A percentile compares a stretch with the other conserved stretches of the same genome.
Conservation (phyloP, 2,329 filamentous ascomycete species). For the Biscogniauxia sp. region DNA sequence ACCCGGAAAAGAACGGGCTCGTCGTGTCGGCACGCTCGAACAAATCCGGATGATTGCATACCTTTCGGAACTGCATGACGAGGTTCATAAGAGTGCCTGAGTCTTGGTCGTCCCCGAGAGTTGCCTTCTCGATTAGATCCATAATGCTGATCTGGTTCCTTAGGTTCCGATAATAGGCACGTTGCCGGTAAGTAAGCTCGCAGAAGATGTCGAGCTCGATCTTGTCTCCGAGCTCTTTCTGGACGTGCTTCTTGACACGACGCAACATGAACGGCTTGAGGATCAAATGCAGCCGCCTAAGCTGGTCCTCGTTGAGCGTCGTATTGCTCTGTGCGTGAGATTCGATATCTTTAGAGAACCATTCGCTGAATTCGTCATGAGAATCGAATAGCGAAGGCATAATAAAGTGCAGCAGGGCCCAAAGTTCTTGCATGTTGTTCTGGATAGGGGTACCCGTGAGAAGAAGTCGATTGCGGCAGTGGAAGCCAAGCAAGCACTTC, state of each 20-base stretch:
- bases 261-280: constrained; percentile 99
- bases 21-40: constrained; percentile 93
- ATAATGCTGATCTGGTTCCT: constrained; percentile 98
- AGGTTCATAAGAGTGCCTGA: constrained; percentile 97
- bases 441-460: constrained; percentile 97
- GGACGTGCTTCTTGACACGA: constrained; percentile 99
- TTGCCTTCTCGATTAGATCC: constrained; percentile 96
- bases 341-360: constrained; percentile 95
- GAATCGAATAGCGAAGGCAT: constrained; percentile 99
- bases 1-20: constrained; percentile 78
- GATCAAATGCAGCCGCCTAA: constrained; percentile 97
- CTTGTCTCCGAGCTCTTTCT: constrained; percentile 98
- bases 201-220: constrained; percentile 96
- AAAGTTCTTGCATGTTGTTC: constrained; percentile 99
- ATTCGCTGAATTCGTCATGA: constrained; percentile 89
- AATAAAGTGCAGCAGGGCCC: constrained; percentile 97
- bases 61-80: constrained; percentile 99
- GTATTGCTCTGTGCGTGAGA: constrained; percentile 98
- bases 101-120: constrained; percentile 89
- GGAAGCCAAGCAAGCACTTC: constrained; percentile 92
- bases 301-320: constrained; percentile 98
- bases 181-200: constrained; percentile 92
- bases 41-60: constrained; percentile 96
- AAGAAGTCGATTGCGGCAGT: constrained; percentile 89
- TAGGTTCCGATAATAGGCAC: constrained; percentile 87